phyloP scores from a whole-genome alignment of 2,329 filamentous ascomycete genomes.

The Pleomassaria siparia region DNA sequence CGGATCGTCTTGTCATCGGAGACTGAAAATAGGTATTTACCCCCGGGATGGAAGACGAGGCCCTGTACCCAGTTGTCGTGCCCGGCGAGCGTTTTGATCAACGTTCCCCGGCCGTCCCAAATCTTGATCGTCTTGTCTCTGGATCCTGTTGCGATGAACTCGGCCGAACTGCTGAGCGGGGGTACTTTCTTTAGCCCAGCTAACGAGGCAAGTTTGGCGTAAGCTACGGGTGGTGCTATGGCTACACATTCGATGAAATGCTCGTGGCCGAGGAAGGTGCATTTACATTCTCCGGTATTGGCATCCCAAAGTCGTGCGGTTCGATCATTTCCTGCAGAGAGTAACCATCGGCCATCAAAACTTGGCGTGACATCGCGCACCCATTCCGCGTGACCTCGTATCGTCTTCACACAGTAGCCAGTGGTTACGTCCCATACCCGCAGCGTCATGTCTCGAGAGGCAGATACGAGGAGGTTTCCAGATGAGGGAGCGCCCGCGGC shows the following conservation, averaged over 20 bases:
- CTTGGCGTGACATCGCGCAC: constrained; percentile 86
- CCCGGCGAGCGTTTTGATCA: constrained; percentile 80
- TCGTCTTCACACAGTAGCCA: constrained; percentile 88
- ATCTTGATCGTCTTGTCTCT: constrained; percentile 89
- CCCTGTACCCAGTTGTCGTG: constrained; percentile 95
- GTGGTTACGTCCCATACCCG: constrained; percentile 92
- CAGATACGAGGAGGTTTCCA: constrained; percentile 82
- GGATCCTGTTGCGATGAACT: constrained; percentile 86
- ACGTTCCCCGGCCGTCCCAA: constrained; percentile 83
- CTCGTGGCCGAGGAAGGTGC: constrained; percentile 82
- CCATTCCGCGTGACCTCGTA: constrained; percentile 84
- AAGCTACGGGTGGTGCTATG: constrained; percentile 77
- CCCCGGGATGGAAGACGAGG: constrained; percentile 85
- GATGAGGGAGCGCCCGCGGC: constrained; percentile 76
- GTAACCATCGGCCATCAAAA: constrained; percentile 76
- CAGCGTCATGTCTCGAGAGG: constrained; percentile 81
- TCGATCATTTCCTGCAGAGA: constrained; percentile 82
- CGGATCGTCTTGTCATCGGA: constrained; percentile 89
- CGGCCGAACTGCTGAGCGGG: constrained; percentile 70
- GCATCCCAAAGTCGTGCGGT: constrained; percentile 85
- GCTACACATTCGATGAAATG: constrained; percentile 84
- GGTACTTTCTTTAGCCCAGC: constrained; percentile 85
- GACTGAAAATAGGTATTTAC: constrained; percentile 84
- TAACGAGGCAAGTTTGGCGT: constrained; percentile 73
- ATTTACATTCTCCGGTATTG: constrained; percentile 71